Percentiles rank a stretch among this genome's conserved stretches.
Evolutionary conservation across 176 grass and related monocot genomes (phyloP).

Genomic region (Stipa capillata): DNA sequence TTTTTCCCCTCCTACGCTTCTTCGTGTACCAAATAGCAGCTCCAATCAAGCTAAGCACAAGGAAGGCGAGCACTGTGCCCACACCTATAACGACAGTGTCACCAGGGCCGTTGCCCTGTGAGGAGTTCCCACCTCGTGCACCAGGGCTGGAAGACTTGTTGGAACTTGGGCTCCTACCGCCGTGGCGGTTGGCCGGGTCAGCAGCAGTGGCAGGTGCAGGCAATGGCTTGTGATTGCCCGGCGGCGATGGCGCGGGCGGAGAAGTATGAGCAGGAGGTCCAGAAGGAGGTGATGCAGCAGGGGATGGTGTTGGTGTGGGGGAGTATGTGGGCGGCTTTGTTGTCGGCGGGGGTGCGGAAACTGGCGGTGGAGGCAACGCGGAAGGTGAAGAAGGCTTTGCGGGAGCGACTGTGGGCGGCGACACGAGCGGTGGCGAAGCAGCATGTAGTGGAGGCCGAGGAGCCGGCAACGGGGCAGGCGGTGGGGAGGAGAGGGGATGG

Average conservation of each 20-base stretch:
- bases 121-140: background rate
- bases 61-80: constrained; percentile 15
- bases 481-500: background rate
- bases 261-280: background rate
- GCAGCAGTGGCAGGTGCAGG: constrained; percentile 35
- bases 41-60: constrained; percentile 44
- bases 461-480: background rate
- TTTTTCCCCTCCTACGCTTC: constrained; percentile 27
- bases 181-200: constrained; percentile 7
- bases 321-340: background rate
- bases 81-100: constrained; percentile 17
- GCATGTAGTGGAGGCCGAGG: background rate
- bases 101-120: background rate
- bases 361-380: background rate
- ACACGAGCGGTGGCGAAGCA: background rate
- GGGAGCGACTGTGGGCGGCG: background rate
- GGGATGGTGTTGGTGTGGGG: background rate
- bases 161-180: background rate
- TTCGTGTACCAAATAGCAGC: constrained; percentile 37
- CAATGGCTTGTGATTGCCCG: background rate
- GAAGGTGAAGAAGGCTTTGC: background rate
- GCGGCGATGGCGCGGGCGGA: background rate
- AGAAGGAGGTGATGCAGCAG: constrained; percentile 33
- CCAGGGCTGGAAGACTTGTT: background rate
- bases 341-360: background rate